A percentile compares a stretch with the other conserved stretches of the same genome.
Conservation (phyloP, 352 stramenopile genomes). For the Pythium sp. region DNA sequence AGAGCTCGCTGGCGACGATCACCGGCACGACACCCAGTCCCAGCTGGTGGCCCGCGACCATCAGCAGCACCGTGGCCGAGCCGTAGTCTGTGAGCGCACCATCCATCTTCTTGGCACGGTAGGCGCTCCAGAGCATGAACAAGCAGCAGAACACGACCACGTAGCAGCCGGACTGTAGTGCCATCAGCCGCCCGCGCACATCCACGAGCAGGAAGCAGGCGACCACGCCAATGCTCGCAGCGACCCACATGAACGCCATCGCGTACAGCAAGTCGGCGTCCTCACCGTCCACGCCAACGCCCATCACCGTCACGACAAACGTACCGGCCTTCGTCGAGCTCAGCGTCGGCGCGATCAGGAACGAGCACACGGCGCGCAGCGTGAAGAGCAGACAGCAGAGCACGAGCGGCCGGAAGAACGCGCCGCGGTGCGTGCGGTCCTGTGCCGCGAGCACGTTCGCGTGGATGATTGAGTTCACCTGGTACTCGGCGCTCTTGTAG, state of each 20-base stretch:
- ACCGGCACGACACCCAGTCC: constrained; percentile 57
- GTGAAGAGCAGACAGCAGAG: constrained; percentile 51
- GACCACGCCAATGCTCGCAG: constrained; percentile 42
- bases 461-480: constrained; percentile 77
- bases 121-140: constrained; percentile 50
- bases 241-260: constrained; percentile 37
- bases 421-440: constrained; percentile 48
- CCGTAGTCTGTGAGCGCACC: constrained; percentile 50
- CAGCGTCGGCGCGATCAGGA: constrained; percentile 54
- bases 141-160: constrained; percentile 43
- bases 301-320: constrained; percentile 64
- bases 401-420: constrained; percentile 67
- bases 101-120: constrained; percentile 22
- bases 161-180: constrained; percentile 59
- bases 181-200: constrained; percentile 42
- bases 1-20: constrained; percentile 68
- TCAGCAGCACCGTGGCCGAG: constrained; percentile 58
- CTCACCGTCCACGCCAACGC: constrained; percentile 48
- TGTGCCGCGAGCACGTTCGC: constrained; percentile 57
- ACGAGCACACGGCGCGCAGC: constrained; percentile 43
- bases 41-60: constrained; percentile 62
- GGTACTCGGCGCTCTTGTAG: constrained; percentile 52
- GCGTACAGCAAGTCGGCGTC: constrained; percentile 50
- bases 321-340: constrained; percentile 32
- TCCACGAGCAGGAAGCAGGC: constrained; percentile 70